Evolutionary conservation across 345 rosid species (phyloP).

Genomic region (Heritiera fomes): DNA sequence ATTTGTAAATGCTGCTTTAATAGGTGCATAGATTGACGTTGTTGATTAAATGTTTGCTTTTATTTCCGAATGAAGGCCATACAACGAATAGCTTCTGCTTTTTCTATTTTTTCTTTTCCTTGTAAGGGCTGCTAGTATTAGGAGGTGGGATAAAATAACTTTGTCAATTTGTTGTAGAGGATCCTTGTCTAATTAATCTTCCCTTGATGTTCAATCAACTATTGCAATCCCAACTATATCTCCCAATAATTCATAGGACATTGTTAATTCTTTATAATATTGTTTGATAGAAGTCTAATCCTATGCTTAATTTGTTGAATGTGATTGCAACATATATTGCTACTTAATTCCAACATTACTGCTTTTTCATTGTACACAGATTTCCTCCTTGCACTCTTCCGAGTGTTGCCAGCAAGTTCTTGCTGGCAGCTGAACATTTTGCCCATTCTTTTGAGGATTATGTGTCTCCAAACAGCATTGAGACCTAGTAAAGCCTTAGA

Average conservation of each 20-base stretch:
- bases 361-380: constrained; percentile 22
- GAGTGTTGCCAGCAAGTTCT: constrained; percentile 39
- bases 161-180: not conserved
- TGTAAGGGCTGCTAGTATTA: not conserved
- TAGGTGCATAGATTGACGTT: not conserved
- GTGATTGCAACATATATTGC: not conserved
- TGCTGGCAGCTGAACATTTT: constrained; percentile 43
- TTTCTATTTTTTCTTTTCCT: not conserved
- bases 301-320: not conserved
- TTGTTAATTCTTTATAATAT: not conserved
- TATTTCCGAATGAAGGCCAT: not conserved
- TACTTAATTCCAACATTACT: not conserved
- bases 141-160: not conserved
- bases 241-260: not conserved
- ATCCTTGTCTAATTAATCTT: not conserved
- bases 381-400: constrained; percentile 23
- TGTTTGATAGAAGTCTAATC: not conserved
- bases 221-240: not conserved
- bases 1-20: not conserved
- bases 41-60: not conserved
- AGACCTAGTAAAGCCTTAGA: constrained; percentile 61
- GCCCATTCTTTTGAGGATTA: constrained; percentile 26
- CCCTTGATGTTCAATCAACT: not conserved
- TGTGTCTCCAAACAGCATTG: constrained; percentile 50
- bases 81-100: not conserved